phyloP scores from a whole-genome alignment of 2,329 filamentous ascomycete species.

The Chlorencoelia australis region DNA sequence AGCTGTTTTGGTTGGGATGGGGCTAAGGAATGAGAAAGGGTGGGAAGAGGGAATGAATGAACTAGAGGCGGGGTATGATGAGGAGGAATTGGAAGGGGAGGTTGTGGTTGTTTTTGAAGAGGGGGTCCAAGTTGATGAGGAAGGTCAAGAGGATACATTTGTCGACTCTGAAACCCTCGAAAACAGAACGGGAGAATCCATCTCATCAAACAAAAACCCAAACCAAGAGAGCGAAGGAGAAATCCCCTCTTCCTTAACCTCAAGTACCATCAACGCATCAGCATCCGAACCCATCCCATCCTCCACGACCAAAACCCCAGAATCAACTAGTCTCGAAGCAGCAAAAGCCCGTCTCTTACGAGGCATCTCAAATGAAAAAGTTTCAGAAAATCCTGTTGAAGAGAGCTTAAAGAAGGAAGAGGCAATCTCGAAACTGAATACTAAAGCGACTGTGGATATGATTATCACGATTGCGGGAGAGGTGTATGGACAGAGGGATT shows the following conservation, averaged over 20 bases:
- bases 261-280: too few relatives aligned
- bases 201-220: too few relatives aligned
- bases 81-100: slow-evolving; percentile 27
- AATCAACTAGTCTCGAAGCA: not conserved
- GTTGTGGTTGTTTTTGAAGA: slow-evolving; percentile 13
- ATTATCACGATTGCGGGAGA: slow-evolving; percentile 81
- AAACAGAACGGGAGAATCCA: too few relatives aligned
- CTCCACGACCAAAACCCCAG: too few relatives aligned
- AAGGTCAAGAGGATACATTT: too few relatives aligned
- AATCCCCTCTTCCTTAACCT: too few relatives aligned
- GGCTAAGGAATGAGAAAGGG: slow-evolving; percentile 26
- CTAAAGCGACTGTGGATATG: slow-evolving; percentile 73
- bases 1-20: slow-evolving; percentile 45
- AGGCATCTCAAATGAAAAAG: not conserved
- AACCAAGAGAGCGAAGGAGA: too few relatives aligned
- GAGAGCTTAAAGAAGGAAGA: too few relatives aligned
- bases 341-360: not conserved
- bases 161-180: not conserved
- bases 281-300: too few relatives aligned
- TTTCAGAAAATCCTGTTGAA: not conserved
- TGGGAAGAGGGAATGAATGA: slow-evolving; percentile 34
- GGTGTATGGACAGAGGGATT: slow-evolving; percentile 79
- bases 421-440: slow-evolving; percentile 33
- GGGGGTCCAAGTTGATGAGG: not conserved
- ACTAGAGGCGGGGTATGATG: slow-evolving; percentile 35